These are phyloP conservation scores for Mollisia scopiformis DNA, from an alignment of 2,329 filamentous ascomycete genomes.

Conservation along the genomic window DNA sequence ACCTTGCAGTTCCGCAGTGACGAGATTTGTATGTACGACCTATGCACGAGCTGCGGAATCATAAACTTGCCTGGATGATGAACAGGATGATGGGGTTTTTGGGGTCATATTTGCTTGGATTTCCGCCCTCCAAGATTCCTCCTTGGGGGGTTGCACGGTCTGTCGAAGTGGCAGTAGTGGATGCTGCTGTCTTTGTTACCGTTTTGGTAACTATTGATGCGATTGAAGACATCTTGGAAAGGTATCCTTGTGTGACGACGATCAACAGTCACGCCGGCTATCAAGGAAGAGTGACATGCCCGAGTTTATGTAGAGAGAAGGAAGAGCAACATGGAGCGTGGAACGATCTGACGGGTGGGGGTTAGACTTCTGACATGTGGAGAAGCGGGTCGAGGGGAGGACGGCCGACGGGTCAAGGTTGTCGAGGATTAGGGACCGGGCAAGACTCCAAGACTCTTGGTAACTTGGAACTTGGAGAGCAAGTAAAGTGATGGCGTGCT, in stretches of 20 bases:
- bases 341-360: background rate
- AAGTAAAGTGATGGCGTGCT: too few relatives aligned
- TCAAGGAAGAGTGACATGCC: background rate
- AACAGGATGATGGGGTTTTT: conserved; percentile 70
- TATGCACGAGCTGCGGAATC: background rate
- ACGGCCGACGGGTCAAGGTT: background rate
- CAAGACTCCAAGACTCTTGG: too few relatives aligned
- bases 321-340: background rate
- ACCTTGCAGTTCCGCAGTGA: background rate
- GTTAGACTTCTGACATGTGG: background rate
- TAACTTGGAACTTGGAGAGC: too few relatives aligned
- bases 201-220: conserved; percentile 7
- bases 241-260: background rate
- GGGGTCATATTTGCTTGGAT: conserved; percentile 62
- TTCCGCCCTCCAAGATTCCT: conserved; percentile 65
- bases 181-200: conserved; percentile 16
- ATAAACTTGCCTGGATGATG: conserved; percentile 63
- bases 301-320: background rate
- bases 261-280: background rate
- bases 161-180: conserved; percentile 18
- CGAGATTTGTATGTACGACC: conserved; percentile 4
- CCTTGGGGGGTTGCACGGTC: conserved; percentile 49
- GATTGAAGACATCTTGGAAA: conserved; percentile 12
- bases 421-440: background rate
- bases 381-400: background rate